Base-by-base conservation (phyloP, 2,329 filamentous ascomycete species). In the Diaporthe batatas region DNA sequence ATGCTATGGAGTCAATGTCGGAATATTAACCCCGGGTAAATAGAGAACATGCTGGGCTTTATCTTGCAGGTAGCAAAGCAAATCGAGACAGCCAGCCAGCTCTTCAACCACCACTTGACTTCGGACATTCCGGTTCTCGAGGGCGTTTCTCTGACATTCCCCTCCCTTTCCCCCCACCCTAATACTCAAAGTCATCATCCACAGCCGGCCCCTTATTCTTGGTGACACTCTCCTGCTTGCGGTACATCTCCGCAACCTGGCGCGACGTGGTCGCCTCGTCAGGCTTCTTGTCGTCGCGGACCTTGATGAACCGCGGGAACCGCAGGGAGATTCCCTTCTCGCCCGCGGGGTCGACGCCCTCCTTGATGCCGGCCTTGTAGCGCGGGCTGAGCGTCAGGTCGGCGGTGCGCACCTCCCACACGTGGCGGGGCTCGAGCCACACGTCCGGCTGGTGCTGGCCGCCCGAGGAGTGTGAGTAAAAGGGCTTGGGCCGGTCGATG, bases 161-260 rank as follows among this genome's bases (percentile, higher is more conserved):
- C 39, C 14, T 32, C 3, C 36, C 21, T 6, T 4, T 32, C 0
- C 6, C 7, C 10, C 3, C 51, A 18, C 55, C 18, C 44, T 83
- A 99, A 84, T 99, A 99, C 86, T 99, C 96, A 84, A 98, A 99
- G 82, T 98, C 95, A 84, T 98, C 96, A 86, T 99, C 96, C 71
- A 95, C 95, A 62, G 92, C 88, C 5, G 94, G 94, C 0, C 92
- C 93, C 85, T 97, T 97, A 72, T 86, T 94, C 87, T 96, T 97
- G 16, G 90, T 85, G 67, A 98, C 94, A 77, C 92, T 94, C 86
- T 98, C 96, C 85, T 99, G 96, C 84, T 94, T 95, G 76, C 92
- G 88, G 84, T 98, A 99, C 96, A 99, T 98, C 82, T 98, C 96
- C 0, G 95, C 95, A 65, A 99, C 93, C 83, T 96, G 94, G 67